Percentiles rank a stretch among this genome's conserved stretches.
Evolutionary conservation across 2,329 filamentous ascomycete species (phyloP).

Genomic region (Penicillium sclerotiorum): DNA sequence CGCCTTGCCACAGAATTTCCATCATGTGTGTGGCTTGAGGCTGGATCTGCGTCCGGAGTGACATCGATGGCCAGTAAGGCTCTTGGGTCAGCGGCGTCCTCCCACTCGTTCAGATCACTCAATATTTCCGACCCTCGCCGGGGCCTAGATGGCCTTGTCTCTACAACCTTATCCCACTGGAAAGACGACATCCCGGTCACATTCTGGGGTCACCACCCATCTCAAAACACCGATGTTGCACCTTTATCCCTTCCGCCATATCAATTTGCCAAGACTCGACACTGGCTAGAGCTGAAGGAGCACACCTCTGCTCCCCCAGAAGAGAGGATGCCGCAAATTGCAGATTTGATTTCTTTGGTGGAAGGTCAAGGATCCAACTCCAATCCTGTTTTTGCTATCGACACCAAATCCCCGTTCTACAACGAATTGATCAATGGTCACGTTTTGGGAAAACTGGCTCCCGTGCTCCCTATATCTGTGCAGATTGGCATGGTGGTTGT

Average conservation of each 20-base stretch:
- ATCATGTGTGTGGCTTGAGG: slow-evolving; percentile 41
- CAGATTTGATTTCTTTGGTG: too few relatives aligned
- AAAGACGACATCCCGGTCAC: slow-evolving; percentile 36
- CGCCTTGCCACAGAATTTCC: slow-evolving; percentile 37
- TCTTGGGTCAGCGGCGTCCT: slow-evolving; percentile 12
- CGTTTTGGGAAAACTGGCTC: neutral
- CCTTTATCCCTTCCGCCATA: slow-evolving; percentile 44
- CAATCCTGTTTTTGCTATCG: too few relatives aligned
- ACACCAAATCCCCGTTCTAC: neutral
- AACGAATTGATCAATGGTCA: neutral
- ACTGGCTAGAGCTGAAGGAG: slow-evolving; percentile 38
- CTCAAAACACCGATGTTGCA: slow-evolving; percentile 30
- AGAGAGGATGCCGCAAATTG: too few relatives aligned
- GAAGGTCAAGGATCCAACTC: too few relatives aligned
- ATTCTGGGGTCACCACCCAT: slow-evolving; percentile 44
- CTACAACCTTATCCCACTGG: slow-evolving; percentile 43
- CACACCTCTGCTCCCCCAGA: too few relatives aligned
- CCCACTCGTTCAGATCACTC: slow-evolving; percentile 15
- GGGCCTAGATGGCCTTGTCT: slow-evolving; percentile 19
- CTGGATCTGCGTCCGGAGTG: slow-evolving; percentile 42
- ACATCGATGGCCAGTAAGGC: slow-evolving; percentile 33
- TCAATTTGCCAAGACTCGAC: slow-evolving; percentile 45
- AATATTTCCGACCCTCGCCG: slow-evolving; percentile 13
- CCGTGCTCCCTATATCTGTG: neutral
- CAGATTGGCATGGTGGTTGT: neutral